A percentile compares a stretch with the other conserved stretches of the same genome.
These are phyloP conservation scores for Gamsiella multidivaricata DNA, from an alignment of 192 early-diverging fungal genomes.

Conservation along the genomic window DNA sequence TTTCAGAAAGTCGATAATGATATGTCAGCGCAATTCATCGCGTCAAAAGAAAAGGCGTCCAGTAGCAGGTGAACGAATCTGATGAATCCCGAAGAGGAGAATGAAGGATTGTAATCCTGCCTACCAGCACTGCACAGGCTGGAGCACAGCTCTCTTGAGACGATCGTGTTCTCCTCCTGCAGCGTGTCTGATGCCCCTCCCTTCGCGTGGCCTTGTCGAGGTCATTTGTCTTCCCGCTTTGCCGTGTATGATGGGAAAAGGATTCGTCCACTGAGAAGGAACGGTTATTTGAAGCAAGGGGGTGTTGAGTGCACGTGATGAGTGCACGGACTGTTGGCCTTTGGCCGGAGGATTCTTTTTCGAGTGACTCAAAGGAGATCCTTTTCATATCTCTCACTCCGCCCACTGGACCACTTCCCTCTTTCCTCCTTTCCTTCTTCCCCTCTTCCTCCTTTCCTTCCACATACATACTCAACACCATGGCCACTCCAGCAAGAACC, in stretches of 20 bases:
- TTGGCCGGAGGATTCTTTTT: no score
- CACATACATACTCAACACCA: constrained; percentile 3
- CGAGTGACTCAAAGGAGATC: neutral
- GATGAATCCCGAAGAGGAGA: neutral
- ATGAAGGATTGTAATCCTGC: neutral
- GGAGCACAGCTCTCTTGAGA: constrained; percentile 56
- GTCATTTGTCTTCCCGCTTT: constrained; percentile 17
- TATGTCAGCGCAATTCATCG: neutral
- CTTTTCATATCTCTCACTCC: no score
- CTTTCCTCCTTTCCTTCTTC: neutral
- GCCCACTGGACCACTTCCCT: neutral
- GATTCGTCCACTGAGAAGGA: no score
- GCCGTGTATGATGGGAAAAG: neutral
- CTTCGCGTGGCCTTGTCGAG: constrained; percentile 51
- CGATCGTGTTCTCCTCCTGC: constrained; percentile 57
- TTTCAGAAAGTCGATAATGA: neutral
- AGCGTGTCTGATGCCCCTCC: constrained; percentile 37
- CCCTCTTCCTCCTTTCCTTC: neutral
- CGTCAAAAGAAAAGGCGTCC: no score
- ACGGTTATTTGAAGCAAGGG: no score
- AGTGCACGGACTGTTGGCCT: no score
- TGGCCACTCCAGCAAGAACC: constrained; percentile 50
- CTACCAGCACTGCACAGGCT: constrained; percentile 59
- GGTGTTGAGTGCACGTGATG: neutral
- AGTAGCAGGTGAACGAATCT: neutral